Evolutionary conservation across 495 filamentous ascomycete genomes (phyloP).

Genomic region (Extremus antarcticus): DNA sequence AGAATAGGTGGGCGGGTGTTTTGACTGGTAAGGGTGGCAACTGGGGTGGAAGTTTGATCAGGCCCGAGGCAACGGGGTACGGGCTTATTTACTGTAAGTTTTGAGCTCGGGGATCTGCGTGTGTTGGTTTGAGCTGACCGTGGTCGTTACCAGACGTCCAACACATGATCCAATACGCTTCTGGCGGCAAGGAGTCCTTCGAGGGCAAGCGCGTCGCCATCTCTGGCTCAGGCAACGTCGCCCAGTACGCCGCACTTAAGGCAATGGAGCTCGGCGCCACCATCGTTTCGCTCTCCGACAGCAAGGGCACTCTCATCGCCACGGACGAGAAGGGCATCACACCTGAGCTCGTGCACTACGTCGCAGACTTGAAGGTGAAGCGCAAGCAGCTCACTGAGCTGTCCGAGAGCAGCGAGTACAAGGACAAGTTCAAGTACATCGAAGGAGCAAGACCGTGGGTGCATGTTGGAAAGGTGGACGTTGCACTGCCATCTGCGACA

Average conservation of each 20-base stretch:
- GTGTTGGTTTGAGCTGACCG: constrained; percentile 8
- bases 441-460: constrained; percentile 81
- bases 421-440: constrained; percentile 73
- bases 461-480: constrained; percentile 76
- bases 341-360: constrained; percentile 61
- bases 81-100: constrained; percentile 73
- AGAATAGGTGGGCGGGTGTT: constrained; percentile 87
- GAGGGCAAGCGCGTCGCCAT: constrained; percentile 88
- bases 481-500: constrained; percentile 86
- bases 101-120: background rate
- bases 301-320: constrained; percentile 71
- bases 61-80: constrained; percentile 94
- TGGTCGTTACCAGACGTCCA: constrained; percentile 48
- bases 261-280: constrained; percentile 89
- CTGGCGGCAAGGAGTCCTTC: constrained; percentile 71
- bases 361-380: constrained; percentile 75
- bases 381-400: constrained; percentile 68
- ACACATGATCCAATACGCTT: constrained; percentile 87
- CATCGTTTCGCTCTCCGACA: constrained; percentile 90
- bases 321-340: constrained; percentile 55
- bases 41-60: constrained; percentile 91
- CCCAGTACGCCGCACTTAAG: constrained; percentile 96
- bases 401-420: constrained; percentile 39
- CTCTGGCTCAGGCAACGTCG: constrained; percentile 96
- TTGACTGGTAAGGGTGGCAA: constrained; percentile 87